These are phyloP conservation scores for Eudorina sp. DNA, from an alignment of 139 green algal species.

Conservation along the genomic window DNA sequence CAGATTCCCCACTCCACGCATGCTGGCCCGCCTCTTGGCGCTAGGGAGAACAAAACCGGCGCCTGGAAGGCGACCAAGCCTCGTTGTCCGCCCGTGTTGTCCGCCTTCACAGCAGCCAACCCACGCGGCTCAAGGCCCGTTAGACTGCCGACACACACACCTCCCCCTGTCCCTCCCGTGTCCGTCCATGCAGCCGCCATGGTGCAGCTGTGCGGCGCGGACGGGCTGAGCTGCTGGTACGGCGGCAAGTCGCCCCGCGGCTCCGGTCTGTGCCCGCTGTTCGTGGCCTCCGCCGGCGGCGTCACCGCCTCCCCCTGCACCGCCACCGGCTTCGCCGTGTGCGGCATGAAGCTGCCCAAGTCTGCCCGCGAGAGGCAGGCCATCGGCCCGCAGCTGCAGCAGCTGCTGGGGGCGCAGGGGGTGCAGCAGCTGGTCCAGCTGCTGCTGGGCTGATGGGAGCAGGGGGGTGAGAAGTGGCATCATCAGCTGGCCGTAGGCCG, in stretches of 20 bases:
- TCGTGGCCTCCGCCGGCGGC: not conserved
- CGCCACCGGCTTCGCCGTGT: too few relatives aligned
- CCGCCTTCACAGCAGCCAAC: too few relatives aligned
- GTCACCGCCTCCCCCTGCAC: not conserved
- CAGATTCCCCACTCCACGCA: too few relatives aligned
- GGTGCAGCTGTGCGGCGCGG: not conserved
- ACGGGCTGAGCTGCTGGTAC: not conserved
- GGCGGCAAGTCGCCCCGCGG: not conserved
- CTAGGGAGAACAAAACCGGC: too few relatives aligned
- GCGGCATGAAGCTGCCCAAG: not conserved
- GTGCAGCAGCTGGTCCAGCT: too few relatives aligned
- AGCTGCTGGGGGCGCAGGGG: not conserved
- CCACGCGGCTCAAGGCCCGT: too few relatives aligned
- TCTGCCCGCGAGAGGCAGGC: not conserved
- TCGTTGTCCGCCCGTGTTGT: too few relatives aligned
- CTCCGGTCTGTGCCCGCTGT: not conserved
- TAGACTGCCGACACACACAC: too few relatives aligned
- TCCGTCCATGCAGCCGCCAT: not conserved
- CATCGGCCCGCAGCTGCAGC: not conserved
- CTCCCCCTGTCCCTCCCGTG: too few relatives aligned
- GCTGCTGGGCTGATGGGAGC: not conserved
- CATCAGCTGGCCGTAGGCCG: not conserved
- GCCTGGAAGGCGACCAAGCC: too few relatives aligned
- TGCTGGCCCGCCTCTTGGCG: too few relatives aligned
- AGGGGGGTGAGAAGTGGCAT: not conserved